Evolutionary conservation across 768 basidiomycete species (phyloP).

Genomic region (Lactifluus subvellereus): DNA sequence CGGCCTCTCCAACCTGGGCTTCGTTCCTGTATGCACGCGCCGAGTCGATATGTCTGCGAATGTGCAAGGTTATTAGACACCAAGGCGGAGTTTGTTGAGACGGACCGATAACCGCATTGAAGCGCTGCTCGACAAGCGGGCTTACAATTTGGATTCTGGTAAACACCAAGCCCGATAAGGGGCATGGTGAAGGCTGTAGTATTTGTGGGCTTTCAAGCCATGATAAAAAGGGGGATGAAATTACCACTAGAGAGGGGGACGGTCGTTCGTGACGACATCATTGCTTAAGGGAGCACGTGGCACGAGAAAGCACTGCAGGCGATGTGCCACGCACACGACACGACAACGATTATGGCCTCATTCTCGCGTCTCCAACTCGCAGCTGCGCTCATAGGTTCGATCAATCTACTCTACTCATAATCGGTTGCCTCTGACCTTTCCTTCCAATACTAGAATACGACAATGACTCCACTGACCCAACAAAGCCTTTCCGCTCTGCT

Average conservation of each 20-base stretch:
- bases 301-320: not conserved
- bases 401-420: conserved; percentile 2
- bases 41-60: conserved; percentile 60
- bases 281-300: conserved; percentile 8
- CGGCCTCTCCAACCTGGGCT: conserved; percentile 51
- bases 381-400: conserved; percentile 75
- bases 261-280: not conserved
- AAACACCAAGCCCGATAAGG: conserved; percentile 63
- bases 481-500: conserved; percentile 55
- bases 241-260: conserved; percentile 3
- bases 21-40: conserved; percentile 69
- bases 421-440: conserved; percentile 9
- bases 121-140: conserved; percentile 57
- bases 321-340: not conserved
- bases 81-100: not conserved
- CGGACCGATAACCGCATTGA: conserved; percentile 57
- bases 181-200: conserved; percentile 52
- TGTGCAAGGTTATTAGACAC: not conserved
- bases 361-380: conserved; percentile 86
- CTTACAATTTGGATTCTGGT: conserved; percentile 53
- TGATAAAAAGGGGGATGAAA: conserved; percentile 28
- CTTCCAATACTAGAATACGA: conserved; percentile 65
- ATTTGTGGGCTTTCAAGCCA: conserved; percentile 18
- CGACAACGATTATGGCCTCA: conserved; percentile 29
- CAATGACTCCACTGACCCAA: conserved; percentile 71